phyloP scores from a whole-genome alignment of 2,329 filamentous ascomycete species.

The Beauveria sp. region DNA sequence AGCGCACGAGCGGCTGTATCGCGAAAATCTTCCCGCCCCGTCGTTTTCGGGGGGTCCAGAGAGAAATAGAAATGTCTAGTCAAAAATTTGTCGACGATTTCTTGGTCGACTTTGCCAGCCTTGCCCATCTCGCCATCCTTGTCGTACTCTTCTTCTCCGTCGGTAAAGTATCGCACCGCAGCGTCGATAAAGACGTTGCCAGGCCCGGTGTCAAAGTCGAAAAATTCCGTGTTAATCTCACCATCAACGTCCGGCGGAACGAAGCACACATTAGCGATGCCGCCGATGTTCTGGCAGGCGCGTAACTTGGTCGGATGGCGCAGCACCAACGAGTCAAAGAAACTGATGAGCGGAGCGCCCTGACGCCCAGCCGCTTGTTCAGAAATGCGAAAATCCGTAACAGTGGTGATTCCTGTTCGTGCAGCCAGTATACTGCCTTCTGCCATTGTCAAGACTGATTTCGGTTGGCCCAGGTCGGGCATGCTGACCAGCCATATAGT shows the following conservation, averaged over 20 bases:
- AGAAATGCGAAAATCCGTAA: slow-evolving; percentile 48
- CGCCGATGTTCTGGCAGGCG: slow-evolving; percentile 54
- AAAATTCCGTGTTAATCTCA: slow-evolving; percentile 20
- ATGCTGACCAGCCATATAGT: slow-evolving; percentile 50
- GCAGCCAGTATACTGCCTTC: slow-evolving; percentile 48
- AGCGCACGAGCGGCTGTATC: slow-evolving; percentile 47
- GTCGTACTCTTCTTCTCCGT: slow-evolving; percentile 43
- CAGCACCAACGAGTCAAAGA: slow-evolving; percentile 48
- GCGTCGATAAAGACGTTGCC: slow-evolving; percentile 52
- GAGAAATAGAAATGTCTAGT: slow-evolving; percentile 39
- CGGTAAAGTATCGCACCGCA: slow-evolving; percentile 45
- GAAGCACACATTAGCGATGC: slow-evolving; percentile 55
- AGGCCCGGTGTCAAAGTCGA: slow-evolving; percentile 49
- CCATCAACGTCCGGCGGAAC: slow-evolving; percentile 40
- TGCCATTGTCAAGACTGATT: slow-evolving; percentile 46
- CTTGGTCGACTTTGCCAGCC: slow-evolving; percentile 40
- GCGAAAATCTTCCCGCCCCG: slow-evolving; percentile 52
- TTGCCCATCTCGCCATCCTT: slow-evolving; percentile 42
- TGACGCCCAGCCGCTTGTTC: slow-evolving; percentile 48
- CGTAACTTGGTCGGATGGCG: slow-evolving; percentile 49
- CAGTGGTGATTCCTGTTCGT: slow-evolving; percentile 48
- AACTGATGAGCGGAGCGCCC: slow-evolving; percentile 47
- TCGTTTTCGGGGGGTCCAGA: slow-evolving; percentile 46
- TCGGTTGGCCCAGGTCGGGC: slow-evolving; percentile 38
- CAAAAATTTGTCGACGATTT: slow-evolving; percentile 45